A percentile compares a stretch with the other conserved stretches of the same genome.
phyloP scores from a whole-genome alignment of 2,329 filamentous ascomycete species.

The Penicillium sp. region DNA sequence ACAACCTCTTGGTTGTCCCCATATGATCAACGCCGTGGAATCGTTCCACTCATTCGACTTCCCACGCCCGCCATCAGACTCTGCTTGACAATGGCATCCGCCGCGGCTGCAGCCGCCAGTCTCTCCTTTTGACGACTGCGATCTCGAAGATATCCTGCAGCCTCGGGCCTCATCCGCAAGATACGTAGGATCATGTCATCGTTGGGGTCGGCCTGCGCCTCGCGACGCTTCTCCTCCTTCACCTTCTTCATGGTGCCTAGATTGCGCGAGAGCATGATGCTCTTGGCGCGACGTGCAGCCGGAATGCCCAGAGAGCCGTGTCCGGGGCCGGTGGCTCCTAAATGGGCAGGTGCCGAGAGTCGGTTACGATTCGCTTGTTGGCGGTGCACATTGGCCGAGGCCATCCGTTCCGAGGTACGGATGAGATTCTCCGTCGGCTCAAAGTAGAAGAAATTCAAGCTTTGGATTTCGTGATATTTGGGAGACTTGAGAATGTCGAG shows the following conservation, averaged over 20 bases:
- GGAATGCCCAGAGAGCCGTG: slow-evolving; percentile 48
- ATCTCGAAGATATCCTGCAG: slow-evolving; percentile 78
- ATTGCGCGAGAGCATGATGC: slow-evolving; percentile 90
- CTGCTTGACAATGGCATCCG: slow-evolving; percentile 89
- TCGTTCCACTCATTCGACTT: slow-evolving; percentile 47
- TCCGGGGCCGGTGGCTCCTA: slow-evolving; percentile 36
- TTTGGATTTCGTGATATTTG: slow-evolving; percentile 96
- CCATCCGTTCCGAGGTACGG: slow-evolving; percentile 94
- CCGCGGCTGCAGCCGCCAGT: slow-evolving; percentile 80
- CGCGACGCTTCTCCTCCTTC: slow-evolving; percentile 91
- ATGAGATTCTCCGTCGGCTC: slow-evolving; percentile 86
- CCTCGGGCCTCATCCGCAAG: slow-evolving; percentile 88
- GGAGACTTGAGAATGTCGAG: slow-evolving; percentile 89
- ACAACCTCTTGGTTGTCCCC: too few relatives aligned
- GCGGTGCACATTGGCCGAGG: slow-evolving; percentile 71
- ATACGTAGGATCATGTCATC: slow-evolving; percentile 98
- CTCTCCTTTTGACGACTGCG: slow-evolving; percentile 89
- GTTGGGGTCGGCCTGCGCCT: slow-evolving; percentile 91
- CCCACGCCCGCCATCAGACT: slow-evolving; percentile 63
- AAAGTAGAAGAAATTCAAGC: slow-evolving; percentile 98
- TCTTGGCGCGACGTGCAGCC: slow-evolving; percentile 50
- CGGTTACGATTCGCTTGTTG: slow-evolving; percentile 65
- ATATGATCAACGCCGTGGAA: slow-evolving; percentile 26
- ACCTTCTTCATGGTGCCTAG: slow-evolving; percentile 92
- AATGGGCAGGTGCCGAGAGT: slow-evolving; percentile 60